Evolutionary conservation across 2,329 filamentous ascomycete species (phyloP).

Genomic region (Thielaviopsis musarum): DNA sequence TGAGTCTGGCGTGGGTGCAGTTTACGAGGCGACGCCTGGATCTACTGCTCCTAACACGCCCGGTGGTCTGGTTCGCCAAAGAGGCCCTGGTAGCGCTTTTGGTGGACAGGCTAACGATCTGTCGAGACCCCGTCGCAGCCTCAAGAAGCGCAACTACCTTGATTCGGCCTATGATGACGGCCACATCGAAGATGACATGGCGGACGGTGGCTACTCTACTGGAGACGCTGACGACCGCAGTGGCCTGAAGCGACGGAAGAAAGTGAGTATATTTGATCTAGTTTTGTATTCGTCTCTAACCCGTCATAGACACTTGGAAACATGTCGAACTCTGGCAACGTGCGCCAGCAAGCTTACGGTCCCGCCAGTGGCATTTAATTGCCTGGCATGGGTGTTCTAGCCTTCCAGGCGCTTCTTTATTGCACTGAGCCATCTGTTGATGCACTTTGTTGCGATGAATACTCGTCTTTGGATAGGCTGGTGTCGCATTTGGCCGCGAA

Average conservation of each 20-base stretch:
- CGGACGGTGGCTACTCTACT: constrained; percentile 50
- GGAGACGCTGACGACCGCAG: constrained; percentile 48
- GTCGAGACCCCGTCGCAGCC: constrained; percentile 43
- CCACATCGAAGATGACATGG: constrained; percentile 49
- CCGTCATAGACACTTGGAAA: constrained; percentile 29
- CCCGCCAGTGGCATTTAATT: constrained; percentile 38
- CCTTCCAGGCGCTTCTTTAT: neutral
- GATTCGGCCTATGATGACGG: constrained; percentile 60
- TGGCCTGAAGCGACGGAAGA: constrained; percentile 46
- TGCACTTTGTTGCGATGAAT: constrained; percentile 1
- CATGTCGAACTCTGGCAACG: constrained; percentile 25
- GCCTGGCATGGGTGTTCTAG: neutral
- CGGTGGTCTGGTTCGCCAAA: constrained; percentile 4
- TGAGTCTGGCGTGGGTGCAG: constrained; percentile 4
- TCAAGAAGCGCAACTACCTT: constrained; percentile 61
- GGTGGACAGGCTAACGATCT: constrained; percentile 20
- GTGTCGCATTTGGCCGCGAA: neutral
- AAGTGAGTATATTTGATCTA: constrained; percentile 27
- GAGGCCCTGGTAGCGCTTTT: neutral
- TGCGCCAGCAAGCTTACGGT: constrained; percentile 37
- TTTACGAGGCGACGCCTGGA: constrained; percentile 2
- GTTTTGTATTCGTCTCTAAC: constrained; percentile 24
- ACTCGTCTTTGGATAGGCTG: neutral
- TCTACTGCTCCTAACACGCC: constrained; percentile 5
- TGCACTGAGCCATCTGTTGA: neutral